Evolutionary conservation across 1,284 basidiomycete genomes (phyloP), one percentile per base, ranked within the genome.

Genomic region (Papiliotrema nemorosa): DNA sequence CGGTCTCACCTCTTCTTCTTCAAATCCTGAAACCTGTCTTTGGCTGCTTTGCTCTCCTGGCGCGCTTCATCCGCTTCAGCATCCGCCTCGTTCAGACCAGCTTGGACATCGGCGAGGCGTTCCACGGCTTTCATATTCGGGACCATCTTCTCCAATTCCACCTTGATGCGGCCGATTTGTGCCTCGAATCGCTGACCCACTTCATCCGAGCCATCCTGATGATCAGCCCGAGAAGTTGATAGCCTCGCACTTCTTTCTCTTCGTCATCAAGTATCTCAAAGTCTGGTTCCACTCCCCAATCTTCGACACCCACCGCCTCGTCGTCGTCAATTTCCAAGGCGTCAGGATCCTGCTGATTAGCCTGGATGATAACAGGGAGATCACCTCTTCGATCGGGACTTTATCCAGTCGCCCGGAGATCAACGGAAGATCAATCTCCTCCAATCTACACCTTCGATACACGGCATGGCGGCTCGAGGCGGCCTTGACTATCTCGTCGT

Each of bases 81-180:
- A 58, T 82, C 81, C 9, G 80, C 80, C 21, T 78, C 78, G 25
- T 73, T 70, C 38, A 83, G 69, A 54, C 77, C 78, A 24, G 69
- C 77, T 72, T 98, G 90, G 1, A 97, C 92, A 59, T 97, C 92
- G 51, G 89, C 89, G n/a, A 98, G 24, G 13, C 48, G 80, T 55
- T 97, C 91, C 57, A 93, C 87, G 0, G 93, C 92, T 72, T 97
- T 97, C 82, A 97, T 82, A 73, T 97, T 97, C 14, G 96, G 94
- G 3, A 90, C 88, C 84, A 97, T 88, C 47, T 84, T 83, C 66
- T 97, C 93, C 49, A 98, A 90, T 56, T 98, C 93, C 5, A 80
- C 76, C 52, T 79, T 83, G 40, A 92, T 76, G 62, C 85, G 86
- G 9, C 80, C 65, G 41, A 97, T 85, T 37, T 82, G 79, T n/a